These are phyloP conservation scores for Lachancea lanzarotensis DNA, from an alignment of 805 yeast species.

Conservation along the genomic window DNA sequence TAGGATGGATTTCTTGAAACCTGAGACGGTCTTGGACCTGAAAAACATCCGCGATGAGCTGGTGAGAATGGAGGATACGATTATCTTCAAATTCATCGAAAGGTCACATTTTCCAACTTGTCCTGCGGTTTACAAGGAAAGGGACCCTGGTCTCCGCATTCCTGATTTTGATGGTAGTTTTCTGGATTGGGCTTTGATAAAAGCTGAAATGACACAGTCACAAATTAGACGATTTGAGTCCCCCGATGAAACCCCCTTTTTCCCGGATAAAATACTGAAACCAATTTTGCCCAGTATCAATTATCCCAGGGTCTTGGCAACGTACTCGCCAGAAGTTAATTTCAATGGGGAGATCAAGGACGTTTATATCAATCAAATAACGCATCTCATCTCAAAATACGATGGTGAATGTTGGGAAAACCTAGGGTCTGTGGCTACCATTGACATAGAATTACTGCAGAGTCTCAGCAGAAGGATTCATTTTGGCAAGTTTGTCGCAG, in stretches of 20 bases:
- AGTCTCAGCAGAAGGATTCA: conserved; percentile 88
- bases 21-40: conserved; percentile 74
- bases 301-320: conserved; percentile 74
- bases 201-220: conserved; percentile 67
- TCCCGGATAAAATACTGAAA: conserved; percentile 55
- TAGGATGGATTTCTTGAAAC: conserved; percentile 77
- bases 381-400: conserved; percentile 63
- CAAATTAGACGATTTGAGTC: conserved; percentile 87
- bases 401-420: conserved; percentile 76
- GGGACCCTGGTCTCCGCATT: conserved; percentile 43
- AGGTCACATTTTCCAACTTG: conserved; percentile 80
- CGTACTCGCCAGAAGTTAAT: conserved; percentile 66
- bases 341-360: conserved; percentile 64
- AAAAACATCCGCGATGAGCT: conserved; percentile 77
- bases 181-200: conserved; percentile 76
- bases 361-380: conserved; percentile 65
- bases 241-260: conserved; percentile 90
- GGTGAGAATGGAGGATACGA: conserved; percentile 93
- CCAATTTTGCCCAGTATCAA: conserved; percentile 75
- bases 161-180: conserved; percentile 74
- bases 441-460: conserved; percentile 84
- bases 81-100: conserved; percentile 86
- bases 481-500: conserved; percentile 97
- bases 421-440: conserved; percentile 74
- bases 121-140: conserved; percentile 61